Base-by-base conservation (phyloP, 306 rosid species). In the Begonia peltatifolia region DNA sequence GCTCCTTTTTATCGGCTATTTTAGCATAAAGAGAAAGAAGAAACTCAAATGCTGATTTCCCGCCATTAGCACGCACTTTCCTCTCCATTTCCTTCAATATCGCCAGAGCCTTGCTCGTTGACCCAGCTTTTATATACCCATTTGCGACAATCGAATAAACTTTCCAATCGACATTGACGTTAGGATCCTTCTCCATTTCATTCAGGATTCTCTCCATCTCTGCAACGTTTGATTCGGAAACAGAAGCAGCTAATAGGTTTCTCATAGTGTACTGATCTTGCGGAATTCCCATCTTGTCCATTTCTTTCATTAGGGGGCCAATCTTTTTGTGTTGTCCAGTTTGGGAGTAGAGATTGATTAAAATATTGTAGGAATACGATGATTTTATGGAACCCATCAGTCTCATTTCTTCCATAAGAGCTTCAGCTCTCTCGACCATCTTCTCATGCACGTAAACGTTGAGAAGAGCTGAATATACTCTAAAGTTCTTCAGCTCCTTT, bases 121-220 rank as follows among this genome's bases (percentile, higher is more conserved):
- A 23, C 64, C 76, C 72, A n/a, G 48, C 65, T 49, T 67, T 61
- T 46, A 66, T 50, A 58, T 66, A 71, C n/a, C 76, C 76, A 53
- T 35, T 62, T 10, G 76, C 68, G 25, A 65, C 76, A 59, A 71
- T 23, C 44, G 76, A 66, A 60, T 62, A 71, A 23, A 66, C 25
- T 53, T 50, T 66, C 76, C 76, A 71, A 30, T 58, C 61, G 49
- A 46, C 20, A 6, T 7, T 4, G 20, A 62, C 36, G 23, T 51
- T 7, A 9, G 56, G 48, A 23, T 47, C 47, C n/a, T 53, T 36
- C 58, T 71, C 68, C 14, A 61, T 66, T 55, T 38, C 38, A 2
- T 62, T 48, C 47, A 71, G 23, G 54, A 62, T 57, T 15, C 59
- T 57, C 60, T 66, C 65, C 61, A 71, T 61, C 41, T 68, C 65